Evolutionary conservation across 371 early-diverging fungal species (phyloP), one percentile per base, ranked within the genome.

Genomic region (Actinomortierella ambigua): DNA sequence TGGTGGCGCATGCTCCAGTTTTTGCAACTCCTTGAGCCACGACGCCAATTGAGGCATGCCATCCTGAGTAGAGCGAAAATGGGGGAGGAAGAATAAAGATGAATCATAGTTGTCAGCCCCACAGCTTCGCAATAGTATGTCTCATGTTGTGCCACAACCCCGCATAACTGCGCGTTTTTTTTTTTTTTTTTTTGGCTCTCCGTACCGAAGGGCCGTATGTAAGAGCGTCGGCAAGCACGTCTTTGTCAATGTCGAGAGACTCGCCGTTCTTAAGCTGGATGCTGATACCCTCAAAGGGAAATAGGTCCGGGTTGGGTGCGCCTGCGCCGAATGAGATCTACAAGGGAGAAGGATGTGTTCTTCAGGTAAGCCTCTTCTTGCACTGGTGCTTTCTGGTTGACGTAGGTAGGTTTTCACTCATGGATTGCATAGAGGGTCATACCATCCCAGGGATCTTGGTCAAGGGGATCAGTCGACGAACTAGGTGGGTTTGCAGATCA

Each of bases 321-420:
- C 93, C 93, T n/a, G 90, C 91, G 20, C 85, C 89, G 18, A 90
- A 65, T 5, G 82, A 80, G 47, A 85, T 81, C 92, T 86, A 43
- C 22, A 48, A 34, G 7, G 34, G 34, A 11, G 11, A 34, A 34
- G 34, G 11, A 34, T 4, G 34, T 11, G 34, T n/a, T n/a, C n/a
- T n/a, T n/a, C n/a, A n/a, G n/a, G n/a, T n/a, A n/a, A n/a, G n/a
- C n/a, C n/a, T n/a, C n/a, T n/a, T n/a, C n/a, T n/a, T n/a, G n/a
- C n/a, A n/a, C n/a, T n/a, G n/a, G n/a, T n/a, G 62, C 2, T 4
- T 27, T 7, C 39, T 11, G 14, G 9, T 42, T 23, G 20, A 17
- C 28, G 13, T 43, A 18, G 1, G 39, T 8, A n/a, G 14, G 24
- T 26, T 53, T 23, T 9, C n/a, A 24, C 40, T 34, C n/a, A n/a